phyloP scores from a whole-genome alignment of 192 early-diverging fungal genomes.

The Chytriomyces hyalinus region DNA sequence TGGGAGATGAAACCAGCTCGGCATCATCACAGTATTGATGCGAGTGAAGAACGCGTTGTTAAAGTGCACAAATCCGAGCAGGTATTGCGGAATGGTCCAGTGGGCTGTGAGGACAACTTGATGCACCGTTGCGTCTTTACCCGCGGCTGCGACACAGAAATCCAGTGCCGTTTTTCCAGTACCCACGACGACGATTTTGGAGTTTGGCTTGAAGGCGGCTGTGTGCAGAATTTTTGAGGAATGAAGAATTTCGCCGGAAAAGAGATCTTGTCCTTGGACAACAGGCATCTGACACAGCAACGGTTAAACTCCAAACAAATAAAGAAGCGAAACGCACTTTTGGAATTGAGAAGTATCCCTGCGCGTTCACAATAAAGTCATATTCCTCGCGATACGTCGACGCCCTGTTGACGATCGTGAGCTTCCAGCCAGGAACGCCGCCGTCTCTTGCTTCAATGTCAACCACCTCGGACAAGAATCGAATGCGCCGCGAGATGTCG shows the following conservation, averaged over 20 bases:
- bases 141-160: neutral
- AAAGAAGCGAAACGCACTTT: no score
- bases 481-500: neutral
- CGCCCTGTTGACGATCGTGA: neutral
- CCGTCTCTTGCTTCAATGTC: neutral
- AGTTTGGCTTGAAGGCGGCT: no score
- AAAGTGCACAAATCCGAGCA: neutral
- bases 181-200: no score
- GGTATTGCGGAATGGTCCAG: neutral
- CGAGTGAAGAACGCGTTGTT: neutral
- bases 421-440: neutral
- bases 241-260: neutral
- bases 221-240: neutral
- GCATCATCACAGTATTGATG: neutral
- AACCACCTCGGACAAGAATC: neutral
- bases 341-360: neutral
- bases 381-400: neutral
- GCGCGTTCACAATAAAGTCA: conserved; percentile 14
- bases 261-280: neutral
- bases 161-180: no score
- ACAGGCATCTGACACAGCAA: neutral
- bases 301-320: neutral
- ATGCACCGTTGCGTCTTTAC: neutral
- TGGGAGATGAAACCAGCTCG: neutral
- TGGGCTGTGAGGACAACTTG: neutral